These are phyloP conservation scores for Diversispora epigaea DNA, from an alignment of 192 early-diverging fungal genomes.

Conservation along the genomic window DNA sequence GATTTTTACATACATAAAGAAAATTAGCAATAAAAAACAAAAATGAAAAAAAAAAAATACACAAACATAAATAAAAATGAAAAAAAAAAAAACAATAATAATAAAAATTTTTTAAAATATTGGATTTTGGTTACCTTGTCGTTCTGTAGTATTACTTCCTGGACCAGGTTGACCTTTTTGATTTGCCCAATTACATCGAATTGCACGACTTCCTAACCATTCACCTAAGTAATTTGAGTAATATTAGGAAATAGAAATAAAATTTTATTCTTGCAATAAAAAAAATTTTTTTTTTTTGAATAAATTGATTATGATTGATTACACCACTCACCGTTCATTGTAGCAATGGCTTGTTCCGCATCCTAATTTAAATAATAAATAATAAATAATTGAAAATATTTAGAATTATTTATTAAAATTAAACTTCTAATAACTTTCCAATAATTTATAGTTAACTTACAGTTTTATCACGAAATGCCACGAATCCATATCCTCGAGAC, in stretches of 20 bases:
- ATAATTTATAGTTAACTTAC: constrained; percentile 34
- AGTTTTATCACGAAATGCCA: constrained; percentile 80
- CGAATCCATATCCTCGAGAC: constrained; percentile 90
- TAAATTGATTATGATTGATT: too few species aligned
- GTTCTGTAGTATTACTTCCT: constrained; percentile 36
- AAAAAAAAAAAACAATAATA: neutral
- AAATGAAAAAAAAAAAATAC: neutral
- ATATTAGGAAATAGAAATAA: too few species aligned
- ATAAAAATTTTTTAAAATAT: neutral
- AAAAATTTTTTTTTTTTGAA: too few species aligned
- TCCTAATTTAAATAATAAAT: constrained; percentile 47
- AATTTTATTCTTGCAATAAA: too few species aligned
- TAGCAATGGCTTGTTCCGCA: constrained; percentile 79
- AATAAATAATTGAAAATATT: constrained; percentile 6
- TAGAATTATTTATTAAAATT: neutral
- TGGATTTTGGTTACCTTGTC: constrained; percentile 29
- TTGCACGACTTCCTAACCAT: constrained; percentile 80
- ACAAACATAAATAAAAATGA: neutral
- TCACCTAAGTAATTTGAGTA: constrained; percentile 35
- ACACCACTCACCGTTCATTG: constrained; percentile 72
- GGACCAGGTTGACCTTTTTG: constrained; percentile 67
- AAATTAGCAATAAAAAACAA: too few species aligned
- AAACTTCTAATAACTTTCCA: neutral
- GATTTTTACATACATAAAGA: too few species aligned
- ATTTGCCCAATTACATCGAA: constrained; percentile 94